Percentiles rank a stretch among this genome's conserved stretches.
These are phyloP conservation scores for Gypsophila paniculata DNA, from an alignment of 179 eudicot genomes.

Conservation along the genomic window DNA sequence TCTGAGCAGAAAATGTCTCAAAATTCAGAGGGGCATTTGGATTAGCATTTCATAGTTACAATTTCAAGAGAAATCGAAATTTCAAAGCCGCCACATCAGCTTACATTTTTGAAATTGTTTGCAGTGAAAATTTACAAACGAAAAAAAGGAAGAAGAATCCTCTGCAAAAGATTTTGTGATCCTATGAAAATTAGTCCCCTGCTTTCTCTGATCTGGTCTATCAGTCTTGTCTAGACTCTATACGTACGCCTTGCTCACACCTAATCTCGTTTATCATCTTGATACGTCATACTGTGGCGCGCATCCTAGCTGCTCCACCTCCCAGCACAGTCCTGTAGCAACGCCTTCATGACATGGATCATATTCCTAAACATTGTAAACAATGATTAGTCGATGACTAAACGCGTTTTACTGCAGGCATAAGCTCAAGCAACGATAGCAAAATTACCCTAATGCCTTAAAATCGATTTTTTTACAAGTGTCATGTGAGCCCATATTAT, in stretches of 20 bases:
- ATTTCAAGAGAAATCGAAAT: slow-evolving; percentile 13
- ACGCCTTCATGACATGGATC: slow-evolving; percentile 72
- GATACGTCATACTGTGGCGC: slow-evolving; percentile 42
- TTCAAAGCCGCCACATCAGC: slow-evolving; percentile 14
- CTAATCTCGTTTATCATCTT: slow-evolving; percentile 21
- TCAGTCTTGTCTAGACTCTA: slow-evolving; percentile 25
- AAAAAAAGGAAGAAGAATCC: slow-evolving; percentile 16
- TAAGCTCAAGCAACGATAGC: not conserved
- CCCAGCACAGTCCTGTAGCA: slow-evolving; percentile 69
- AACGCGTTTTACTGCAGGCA: too few species aligned
- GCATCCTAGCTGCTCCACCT: slow-evolving; percentile 71
- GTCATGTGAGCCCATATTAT: too few species aligned
- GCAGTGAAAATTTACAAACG: slow-evolving; percentile 27
- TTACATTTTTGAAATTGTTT: slow-evolving; percentile 26
- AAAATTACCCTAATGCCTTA: not conserved
- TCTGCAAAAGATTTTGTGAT: slow-evolving; percentile 22
- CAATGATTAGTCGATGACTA: not conserved
- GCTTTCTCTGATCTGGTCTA: slow-evolving; percentile 13
- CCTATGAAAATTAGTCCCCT: slow-evolving; percentile 27
- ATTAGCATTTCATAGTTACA: slow-evolving; percentile 31
- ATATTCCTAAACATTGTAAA: slow-evolving; percentile 48
- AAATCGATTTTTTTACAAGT: too few species aligned
- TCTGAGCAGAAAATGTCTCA: not conserved
- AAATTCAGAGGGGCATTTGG: slow-evolving; percentile 25
- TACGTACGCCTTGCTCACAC: not conserved